phyloP scores from a whole-genome alignment of 78 protist species.

The Dictyostelium capitatum region DNA sequence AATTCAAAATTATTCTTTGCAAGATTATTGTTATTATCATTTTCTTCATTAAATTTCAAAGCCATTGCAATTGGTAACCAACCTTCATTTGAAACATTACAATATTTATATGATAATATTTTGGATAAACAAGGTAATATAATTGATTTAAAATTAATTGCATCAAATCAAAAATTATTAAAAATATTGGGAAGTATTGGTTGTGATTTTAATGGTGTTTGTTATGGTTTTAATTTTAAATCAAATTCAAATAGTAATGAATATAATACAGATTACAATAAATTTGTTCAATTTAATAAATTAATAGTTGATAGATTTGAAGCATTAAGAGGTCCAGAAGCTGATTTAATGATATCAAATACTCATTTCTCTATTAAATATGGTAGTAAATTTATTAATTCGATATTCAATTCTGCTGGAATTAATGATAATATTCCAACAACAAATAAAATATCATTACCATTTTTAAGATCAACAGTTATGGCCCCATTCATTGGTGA shows the following conservation, averaged over 20 bases:
- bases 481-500: neutral
- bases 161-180: neutral
- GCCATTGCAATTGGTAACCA: neutral
- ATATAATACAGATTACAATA: neutral
- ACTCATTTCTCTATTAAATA: neutral
- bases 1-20: neutral
- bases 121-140: neutral
- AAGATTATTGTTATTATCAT: neutral
- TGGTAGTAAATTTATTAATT: neutral
- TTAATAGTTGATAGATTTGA: neutral
- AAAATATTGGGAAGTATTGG: neutral
- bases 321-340: neutral
- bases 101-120: neutral
- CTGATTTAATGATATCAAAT: neutral
- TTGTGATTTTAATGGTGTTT: neutral
- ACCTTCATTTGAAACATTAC: neutral
- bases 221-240: neutral
- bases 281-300: neutral
- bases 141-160: neutral
- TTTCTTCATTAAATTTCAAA: neutral
- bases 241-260: neutral
- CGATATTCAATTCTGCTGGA: neutral
- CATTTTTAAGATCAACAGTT: neutral
- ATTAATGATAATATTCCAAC: neutral
- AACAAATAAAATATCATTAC: neutral